Evolutionary conservation across 2,329 filamentous ascomycete genomes (phyloP), one percentile per base, ranked within the genome.

Genomic region (Hymenoscyphus repandus): DNA sequence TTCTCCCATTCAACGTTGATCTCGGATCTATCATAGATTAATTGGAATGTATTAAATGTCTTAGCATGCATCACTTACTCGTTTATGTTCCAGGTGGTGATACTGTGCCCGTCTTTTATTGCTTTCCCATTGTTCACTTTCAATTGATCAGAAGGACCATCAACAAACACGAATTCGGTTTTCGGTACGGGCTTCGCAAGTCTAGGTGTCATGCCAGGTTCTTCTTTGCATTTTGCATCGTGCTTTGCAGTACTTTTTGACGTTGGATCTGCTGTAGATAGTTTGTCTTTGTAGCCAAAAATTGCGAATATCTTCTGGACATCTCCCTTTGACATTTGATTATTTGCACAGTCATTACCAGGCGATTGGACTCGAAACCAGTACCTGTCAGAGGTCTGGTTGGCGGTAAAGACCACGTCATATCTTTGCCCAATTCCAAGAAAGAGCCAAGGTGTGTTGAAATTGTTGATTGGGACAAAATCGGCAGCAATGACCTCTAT

Each of bases 401-500:
- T 61, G 7, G 75, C 76, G 17, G 69, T 72, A 51, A 80, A 74
- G 6, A 77, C 54, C 65, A 60, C 51, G 49, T 59, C 57, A 57
- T 61, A 68, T 51, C 69, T 63, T 59, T 82, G 79, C 42, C 76
- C 77, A 42, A 84, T 72, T 20, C 74, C 80, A 13, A 86, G 69
- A 10, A 74, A 79, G 20, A 86, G 68, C 4, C 79, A 73, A 6
- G 76, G 70, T 0, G 81, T 81, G 3, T 75, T 70, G 64, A 84
- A 86, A 0, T 83, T 81, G 33, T 70, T 10, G 78, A 83, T 71
- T 1, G 79, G 77, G 0, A 83, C 76, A 9, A 72, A 62, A 42
- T 83, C 73, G 61, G 86, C 87, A 68, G 83, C 83, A 43, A 88
- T 72, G 5, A 75, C 78, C 0, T 82, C 83, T 1, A 79, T 59